Evolutionary conservation across 179 eudicot species (phyloP), one percentile per base, ranked within the genome.

Genomic region (Nepenthes alata): DNA sequence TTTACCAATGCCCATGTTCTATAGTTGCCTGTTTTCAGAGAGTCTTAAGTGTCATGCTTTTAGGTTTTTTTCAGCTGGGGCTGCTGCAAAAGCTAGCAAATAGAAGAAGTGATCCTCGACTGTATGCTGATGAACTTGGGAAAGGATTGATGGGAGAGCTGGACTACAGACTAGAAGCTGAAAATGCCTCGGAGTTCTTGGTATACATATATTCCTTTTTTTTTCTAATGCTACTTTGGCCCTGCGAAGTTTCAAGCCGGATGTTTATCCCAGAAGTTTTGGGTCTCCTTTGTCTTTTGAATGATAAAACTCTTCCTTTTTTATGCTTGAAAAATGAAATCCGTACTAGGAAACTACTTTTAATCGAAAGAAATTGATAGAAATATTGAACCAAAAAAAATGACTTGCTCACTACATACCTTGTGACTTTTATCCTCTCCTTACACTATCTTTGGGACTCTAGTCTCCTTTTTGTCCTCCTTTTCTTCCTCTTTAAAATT

Each of bases 111-210:
- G 99, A 94, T 75, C 83, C 79, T 66, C 86, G 89, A 60, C 73
- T 85, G 63, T 94, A 94, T 77, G 99, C 96, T 56, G 99, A 94
- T 70, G 99, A 94, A 74, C 95, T 94, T 39, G 99, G 99, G 63
- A 90, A 78, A 84, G 99, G 99, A 61, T 75, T 94, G 52, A 78
- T 87, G 48, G 99, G 97, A 66, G 99, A 94, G 81, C 75, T 94
- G 74, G 96, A 94, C 75, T 94, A 94, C 82, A 78, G 79, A 72
- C 65, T 84, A 72, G 99, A 94, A 78, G 99, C 99, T 61, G 85
- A 73, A 70, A 90, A 94, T 77, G 99, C 96, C 45, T 57, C 59
- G 63, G 80, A 73, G 47, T 94, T 90, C 72, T 75, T 66, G 97
- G 99, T 94, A 86, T 44, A 25, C 37, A 34, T 61, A 12, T 45